Percentiles rank a stretch among this genome's conserved stretches.
Evolutionary conservation across 2,329 filamentous ascomycete species (phyloP).

Genomic region (Gnomoniopsis sp.): DNA sequence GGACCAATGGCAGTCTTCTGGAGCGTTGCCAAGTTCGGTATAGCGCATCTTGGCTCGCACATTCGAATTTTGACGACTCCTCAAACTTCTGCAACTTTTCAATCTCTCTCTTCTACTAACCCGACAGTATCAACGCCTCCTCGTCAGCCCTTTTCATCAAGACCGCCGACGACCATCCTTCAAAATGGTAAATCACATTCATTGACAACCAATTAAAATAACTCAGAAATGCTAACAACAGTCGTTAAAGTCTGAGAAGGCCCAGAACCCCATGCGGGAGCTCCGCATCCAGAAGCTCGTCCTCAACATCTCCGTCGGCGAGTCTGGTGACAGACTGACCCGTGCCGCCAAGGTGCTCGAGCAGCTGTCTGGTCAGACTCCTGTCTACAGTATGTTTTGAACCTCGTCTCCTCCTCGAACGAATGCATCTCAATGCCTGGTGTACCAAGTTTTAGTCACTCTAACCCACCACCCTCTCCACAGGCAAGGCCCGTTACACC

Average conservation of each 20-base stretch:
- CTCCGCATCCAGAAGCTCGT: slow-evolving; percentile 99
- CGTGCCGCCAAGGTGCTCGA: slow-evolving; percentile 99
- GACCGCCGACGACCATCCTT: slow-evolving; percentile 18
- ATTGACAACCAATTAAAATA: not conserved
- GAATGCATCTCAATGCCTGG: not conserved
- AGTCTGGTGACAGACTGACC: slow-evolving; percentile 99
- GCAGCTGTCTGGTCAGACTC: slow-evolving; percentile 98
- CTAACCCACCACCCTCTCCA: slow-evolving; percentile 9
- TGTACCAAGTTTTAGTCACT: not conserved
- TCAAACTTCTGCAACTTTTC: slow-evolving; percentile 5
- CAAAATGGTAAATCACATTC: slow-evolving; percentile 34
- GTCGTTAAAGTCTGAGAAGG: slow-evolving; percentile 69
- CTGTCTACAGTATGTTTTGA: slow-evolving; percentile 84
- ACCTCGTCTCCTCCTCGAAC: not conserved
- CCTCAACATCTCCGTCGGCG: slow-evolving; percentile 99
- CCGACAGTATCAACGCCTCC: slow-evolving; percentile 12
- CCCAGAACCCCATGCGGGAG: slow-evolving; percentile 98
- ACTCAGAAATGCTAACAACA: slow-evolving; percentile 25
- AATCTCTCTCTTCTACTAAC: slow-evolving; percentile 2
- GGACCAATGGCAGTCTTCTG: slow-evolving; percentile 16
- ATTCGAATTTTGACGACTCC: slow-evolving; percentile 10
- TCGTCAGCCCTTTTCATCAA: slow-evolving; percentile 16
- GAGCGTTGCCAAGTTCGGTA: slow-evolving; percentile 17
- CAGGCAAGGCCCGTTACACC: slow-evolving; percentile 99
- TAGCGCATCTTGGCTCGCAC: slow-evolving; percentile 19